Conservation (phyloP, 2,329 filamentous ascomycete genomes). For the Trichoderma cornu-damae region DNA sequence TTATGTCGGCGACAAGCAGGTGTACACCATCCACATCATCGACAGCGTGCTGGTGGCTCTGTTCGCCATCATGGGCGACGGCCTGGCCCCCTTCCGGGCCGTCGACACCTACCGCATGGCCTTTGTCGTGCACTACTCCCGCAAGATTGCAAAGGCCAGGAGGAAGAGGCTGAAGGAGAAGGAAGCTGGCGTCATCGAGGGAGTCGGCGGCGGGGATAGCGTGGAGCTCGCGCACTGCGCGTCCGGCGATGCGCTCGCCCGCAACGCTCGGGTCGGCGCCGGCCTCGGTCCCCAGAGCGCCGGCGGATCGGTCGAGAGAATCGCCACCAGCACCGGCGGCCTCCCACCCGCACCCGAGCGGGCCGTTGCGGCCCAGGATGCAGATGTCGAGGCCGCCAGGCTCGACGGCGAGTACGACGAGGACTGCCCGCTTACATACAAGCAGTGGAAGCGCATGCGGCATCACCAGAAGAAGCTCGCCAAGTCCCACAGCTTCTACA, state of each 20-base stretch:
- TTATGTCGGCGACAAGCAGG: slow-evolving; percentile 67
- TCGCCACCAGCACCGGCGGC: slow-evolving; percentile 7
- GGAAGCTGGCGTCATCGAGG: slow-evolving; percentile 15
- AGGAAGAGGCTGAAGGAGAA: slow-evolving; percentile 34
- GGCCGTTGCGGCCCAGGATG: slow-evolving; percentile 8
- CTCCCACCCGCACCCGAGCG: background rate
- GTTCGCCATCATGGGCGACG: slow-evolving; percentile 66
- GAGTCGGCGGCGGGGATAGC: background rate
- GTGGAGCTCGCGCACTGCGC: slow-evolving; percentile 18
- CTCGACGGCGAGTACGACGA: slow-evolving; percentile 40
- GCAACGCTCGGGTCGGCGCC: background rate
- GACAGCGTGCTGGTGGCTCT: slow-evolving; percentile 66
- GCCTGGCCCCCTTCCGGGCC: slow-evolving; percentile 66
- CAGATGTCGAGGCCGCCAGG: slow-evolving; percentile 40
- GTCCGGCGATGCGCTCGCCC: background rate
- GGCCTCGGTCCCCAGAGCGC: background rate
- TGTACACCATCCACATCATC: slow-evolving; percentile 64
- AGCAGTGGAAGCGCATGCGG: slow-evolving; percentile 62
- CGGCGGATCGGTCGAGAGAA: slow-evolving; percentile 7
- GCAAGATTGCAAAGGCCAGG: slow-evolving; percentile 39
- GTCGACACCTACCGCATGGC: slow-evolving; percentile 87
- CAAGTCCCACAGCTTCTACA: slow-evolving; percentile 83
- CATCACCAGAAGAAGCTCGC: slow-evolving; percentile 77
- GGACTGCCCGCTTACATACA: slow-evolving; percentile 57
- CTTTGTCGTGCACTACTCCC: slow-evolving; percentile 65